These are phyloP conservation scores for Paramarasmius palmivorus DNA, from an alignment of 1,284 basidiomycete species.

Conservation along the genomic window DNA sequence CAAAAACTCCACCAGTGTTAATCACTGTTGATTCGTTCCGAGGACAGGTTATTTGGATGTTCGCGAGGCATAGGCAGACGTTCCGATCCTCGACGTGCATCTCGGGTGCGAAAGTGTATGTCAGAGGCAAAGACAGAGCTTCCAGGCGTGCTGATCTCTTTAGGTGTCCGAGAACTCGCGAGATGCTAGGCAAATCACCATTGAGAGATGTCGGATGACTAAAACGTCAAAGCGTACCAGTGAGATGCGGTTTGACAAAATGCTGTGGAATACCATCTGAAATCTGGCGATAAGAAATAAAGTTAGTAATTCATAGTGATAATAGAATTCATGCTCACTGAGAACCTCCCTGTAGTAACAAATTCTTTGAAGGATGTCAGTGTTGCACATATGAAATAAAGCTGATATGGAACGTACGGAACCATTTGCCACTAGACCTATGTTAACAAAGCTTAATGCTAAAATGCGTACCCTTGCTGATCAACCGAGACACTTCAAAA, in stretches of 20 bases:
- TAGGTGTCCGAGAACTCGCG: slow-evolving; percentile 8
- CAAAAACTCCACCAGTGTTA: too few species aligned
- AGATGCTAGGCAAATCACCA: slow-evolving; percentile 6
- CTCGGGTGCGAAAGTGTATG: not conserved
- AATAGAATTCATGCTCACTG: slow-evolving; percentile 18
- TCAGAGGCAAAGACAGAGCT: slow-evolving; percentile 4
- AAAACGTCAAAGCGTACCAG: slow-evolving; percentile 14
- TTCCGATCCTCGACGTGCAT: too few species aligned
- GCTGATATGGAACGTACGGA: too few species aligned
- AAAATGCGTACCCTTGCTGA: not conserved
- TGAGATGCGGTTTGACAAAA: slow-evolving; percentile 21
- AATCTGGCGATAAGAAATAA: slow-evolving; percentile 12
- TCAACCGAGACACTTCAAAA: not conserved
- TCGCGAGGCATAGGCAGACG: too few species aligned
- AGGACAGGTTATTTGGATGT: too few species aligned
- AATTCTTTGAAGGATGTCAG: not conserved
- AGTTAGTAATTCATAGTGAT: too few species aligned
- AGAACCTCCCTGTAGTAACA: slow-evolving; percentile 19
- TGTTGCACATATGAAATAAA: too few species aligned
- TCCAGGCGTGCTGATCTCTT: slow-evolving; percentile 12
- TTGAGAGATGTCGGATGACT: not conserved
- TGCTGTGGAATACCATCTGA: slow-evolving; percentile 22
- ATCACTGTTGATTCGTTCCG: too few species aligned
- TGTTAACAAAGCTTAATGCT: slow-evolving; percentile 22
- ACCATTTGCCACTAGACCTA: slow-evolving; percentile 17